Conservation (phyloP, 2,329 filamentous ascomycete genomes). For the Sporothrix pseudoabietina region DNA sequence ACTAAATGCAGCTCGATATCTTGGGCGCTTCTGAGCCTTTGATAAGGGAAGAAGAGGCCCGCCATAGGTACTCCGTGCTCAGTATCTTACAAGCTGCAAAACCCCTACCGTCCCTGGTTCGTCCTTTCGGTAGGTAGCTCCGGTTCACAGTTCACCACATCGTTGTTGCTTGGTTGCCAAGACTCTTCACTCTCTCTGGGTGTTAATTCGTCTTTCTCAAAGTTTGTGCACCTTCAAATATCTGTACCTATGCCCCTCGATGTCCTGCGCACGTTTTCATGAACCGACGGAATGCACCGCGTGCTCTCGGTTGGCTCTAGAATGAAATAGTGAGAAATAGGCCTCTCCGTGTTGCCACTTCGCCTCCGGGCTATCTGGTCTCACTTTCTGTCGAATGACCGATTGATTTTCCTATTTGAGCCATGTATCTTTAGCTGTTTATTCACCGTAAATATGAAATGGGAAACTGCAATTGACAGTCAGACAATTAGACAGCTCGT, state of each 20-base stretch:
- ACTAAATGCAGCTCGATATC: not conserved
- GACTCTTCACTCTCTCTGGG: not conserved
- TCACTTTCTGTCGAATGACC: not conserved
- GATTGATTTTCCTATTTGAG: slow-evolving; percentile 4
- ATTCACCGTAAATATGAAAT: not conserved
- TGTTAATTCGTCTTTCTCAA: not conserved
- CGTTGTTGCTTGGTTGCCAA: not conserved
- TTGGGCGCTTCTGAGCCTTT: slow-evolving; percentile 1
- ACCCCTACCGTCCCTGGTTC: not conserved
- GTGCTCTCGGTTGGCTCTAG: slow-evolving; percentile 4
- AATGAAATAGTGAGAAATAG: slow-evolving; percentile 9
- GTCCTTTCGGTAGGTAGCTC: slow-evolving; percentile 1
- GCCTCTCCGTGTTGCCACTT: slow-evolving; percentile 19
- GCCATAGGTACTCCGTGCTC: not conserved
- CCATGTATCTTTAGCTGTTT: not conserved
- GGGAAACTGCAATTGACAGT: slow-evolving; percentile 4
- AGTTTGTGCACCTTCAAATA: not conserved
- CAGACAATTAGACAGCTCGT: not conserved
- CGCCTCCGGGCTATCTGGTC: slow-evolving; percentile 3
- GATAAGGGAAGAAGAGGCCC: not conserved
- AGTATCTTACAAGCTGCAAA: not conserved
- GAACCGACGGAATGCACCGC: not conserved
- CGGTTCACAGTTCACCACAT: not conserved
- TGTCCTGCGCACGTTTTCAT: not conserved
- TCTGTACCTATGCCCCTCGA: not conserved